These are phyloP conservation scores for Populus euphratica DNA, from an alignment of 345 rosid species.

Conservation along the genomic window DNA sequence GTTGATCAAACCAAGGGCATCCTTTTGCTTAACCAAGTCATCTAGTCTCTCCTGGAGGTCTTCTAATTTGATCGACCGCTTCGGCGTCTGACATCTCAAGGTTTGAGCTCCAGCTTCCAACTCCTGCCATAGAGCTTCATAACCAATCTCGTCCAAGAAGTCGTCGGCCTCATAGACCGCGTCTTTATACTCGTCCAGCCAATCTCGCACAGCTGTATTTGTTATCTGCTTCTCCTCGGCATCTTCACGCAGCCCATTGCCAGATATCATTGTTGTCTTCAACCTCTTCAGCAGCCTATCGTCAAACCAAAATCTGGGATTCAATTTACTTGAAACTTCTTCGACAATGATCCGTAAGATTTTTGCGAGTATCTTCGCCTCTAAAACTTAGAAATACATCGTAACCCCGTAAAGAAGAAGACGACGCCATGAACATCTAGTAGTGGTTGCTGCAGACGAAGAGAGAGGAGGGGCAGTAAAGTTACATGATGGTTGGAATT, in stretches of 20 bases:
- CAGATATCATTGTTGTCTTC: not conserved
- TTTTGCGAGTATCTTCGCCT: too few relatives aligned
- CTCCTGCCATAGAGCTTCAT: not conserved
- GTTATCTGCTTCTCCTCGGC: slow-evolving; percentile 2
- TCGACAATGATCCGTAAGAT: too few relatives aligned
- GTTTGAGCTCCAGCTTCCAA: not conserved
- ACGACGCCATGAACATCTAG: too few relatives aligned
- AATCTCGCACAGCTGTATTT: not conserved
- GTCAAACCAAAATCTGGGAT: too few relatives aligned
- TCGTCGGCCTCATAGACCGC: not conserved
- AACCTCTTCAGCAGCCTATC: not conserved
- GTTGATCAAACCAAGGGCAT: not conserved
- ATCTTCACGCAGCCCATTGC: not conserved
- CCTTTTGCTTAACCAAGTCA: not conserved
- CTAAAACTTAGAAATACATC: too few relatives aligned
- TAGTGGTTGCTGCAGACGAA: too few relatives aligned
- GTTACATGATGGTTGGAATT: too few relatives aligned
- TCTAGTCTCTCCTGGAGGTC: too few relatives aligned
- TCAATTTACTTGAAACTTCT: too few relatives aligned
- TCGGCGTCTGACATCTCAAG: not conserved
- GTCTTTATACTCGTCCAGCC: not conserved
- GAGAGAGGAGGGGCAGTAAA: too few relatives aligned
- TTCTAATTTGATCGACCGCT: too few relatives aligned
- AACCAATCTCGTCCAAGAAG: slow-evolving; percentile 9
- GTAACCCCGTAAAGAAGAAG: too few relatives aligned